Evolutionary conservation across 176 grass and related monocot species (phyloP).

Genomic region (Areca catechu): DNA sequence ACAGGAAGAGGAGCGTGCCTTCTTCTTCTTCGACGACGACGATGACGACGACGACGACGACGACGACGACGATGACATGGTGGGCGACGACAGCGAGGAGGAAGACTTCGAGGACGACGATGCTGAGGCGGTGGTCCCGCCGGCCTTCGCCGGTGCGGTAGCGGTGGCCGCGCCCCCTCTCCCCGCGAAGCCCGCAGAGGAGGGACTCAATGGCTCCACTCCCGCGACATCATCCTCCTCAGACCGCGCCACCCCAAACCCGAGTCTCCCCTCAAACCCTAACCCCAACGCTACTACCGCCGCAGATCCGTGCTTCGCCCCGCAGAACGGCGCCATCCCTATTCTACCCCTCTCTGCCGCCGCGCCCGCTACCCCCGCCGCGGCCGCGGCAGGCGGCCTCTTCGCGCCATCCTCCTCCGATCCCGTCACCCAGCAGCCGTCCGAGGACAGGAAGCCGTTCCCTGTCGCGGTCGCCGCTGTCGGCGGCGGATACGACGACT

Average conservation of each 20-base stretch:
- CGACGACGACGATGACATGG: conserved; percentile 29
- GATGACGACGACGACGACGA: conserved; percentile 13
- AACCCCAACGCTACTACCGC: conserved; percentile 5
- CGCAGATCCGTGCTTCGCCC: background rate
- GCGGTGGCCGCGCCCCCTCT: too few species aligned
- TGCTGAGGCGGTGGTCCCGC: conserved; percentile 18
- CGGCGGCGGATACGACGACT: conserved; percentile 37
- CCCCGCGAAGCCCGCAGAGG: too few species aligned
- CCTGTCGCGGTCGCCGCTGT: background rate
- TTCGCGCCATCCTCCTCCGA: too few species aligned
- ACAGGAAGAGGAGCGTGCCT: conserved; percentile 21
- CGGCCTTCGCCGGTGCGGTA: conserved; percentile 3
- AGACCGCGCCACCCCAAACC: too few species aligned
- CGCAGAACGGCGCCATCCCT: conserved; percentile 2
- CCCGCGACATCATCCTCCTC: too few species aligned
- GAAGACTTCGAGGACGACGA: conserved; percentile 19
- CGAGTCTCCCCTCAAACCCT: background rate
- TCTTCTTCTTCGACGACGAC: too few species aligned
- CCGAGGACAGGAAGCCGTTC: background rate
- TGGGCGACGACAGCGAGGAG: conserved; percentile 16
- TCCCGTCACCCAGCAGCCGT: background rate
- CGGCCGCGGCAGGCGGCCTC: background rate
- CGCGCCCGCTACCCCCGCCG: background rate
- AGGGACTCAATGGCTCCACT: background rate
- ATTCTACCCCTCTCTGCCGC: conserved; percentile 1